Evolutionary conservation across 208 protist species (phyloP).

Genomic region (Wallacemonas sp.): DNA sequence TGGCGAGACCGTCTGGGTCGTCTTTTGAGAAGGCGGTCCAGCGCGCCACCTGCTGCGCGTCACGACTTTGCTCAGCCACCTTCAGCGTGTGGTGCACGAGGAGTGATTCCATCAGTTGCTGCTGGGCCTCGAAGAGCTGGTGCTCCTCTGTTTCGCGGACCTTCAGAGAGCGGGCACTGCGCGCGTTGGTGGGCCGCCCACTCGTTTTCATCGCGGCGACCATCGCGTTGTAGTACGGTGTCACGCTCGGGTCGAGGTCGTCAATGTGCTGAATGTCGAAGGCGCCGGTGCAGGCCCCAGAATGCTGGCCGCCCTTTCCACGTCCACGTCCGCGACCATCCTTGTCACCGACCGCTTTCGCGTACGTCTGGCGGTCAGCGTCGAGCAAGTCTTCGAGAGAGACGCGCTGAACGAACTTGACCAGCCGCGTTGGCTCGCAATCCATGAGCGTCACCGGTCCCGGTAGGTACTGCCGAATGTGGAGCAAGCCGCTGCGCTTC

Average conservation of each 20-base stretch:
- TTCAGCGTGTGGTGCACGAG: constrained; percentile 61
- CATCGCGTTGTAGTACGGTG: constrained; percentile 22
- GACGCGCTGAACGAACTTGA: constrained; percentile 83
- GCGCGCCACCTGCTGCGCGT: constrained; percentile 23
- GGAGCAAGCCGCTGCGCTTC: constrained; percentile 85
- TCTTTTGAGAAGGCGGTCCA: constrained; percentile 39
- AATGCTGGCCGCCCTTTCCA: background rate
- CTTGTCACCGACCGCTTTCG: constrained; percentile 10
- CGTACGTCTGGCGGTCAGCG: constrained; percentile 35
- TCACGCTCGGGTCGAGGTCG: constrained; percentile 16
- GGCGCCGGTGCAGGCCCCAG: constrained; percentile 13
- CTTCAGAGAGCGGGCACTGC: constrained; percentile 36
- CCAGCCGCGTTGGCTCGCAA: constrained; percentile 77
- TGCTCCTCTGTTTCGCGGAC: constrained; percentile 49
- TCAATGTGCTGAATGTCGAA: constrained; percentile 51
- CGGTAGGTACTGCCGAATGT: constrained; percentile 90
- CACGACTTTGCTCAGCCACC: constrained; percentile 37
- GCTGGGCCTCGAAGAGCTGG: constrained; percentile 66
- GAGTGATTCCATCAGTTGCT: constrained; percentile 62
- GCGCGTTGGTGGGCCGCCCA: constrained; percentile 19
- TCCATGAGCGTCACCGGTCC: constrained; percentile 82
- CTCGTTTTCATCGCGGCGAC: constrained; percentile 20
- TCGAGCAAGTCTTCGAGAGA: constrained; percentile 81
- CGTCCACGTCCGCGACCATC: background rate
- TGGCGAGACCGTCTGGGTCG: constrained; percentile 3